Base-by-base conservation (phyloP, 495 filamentous ascomycete genomes). In the Penicillium mononematosum region DNA sequence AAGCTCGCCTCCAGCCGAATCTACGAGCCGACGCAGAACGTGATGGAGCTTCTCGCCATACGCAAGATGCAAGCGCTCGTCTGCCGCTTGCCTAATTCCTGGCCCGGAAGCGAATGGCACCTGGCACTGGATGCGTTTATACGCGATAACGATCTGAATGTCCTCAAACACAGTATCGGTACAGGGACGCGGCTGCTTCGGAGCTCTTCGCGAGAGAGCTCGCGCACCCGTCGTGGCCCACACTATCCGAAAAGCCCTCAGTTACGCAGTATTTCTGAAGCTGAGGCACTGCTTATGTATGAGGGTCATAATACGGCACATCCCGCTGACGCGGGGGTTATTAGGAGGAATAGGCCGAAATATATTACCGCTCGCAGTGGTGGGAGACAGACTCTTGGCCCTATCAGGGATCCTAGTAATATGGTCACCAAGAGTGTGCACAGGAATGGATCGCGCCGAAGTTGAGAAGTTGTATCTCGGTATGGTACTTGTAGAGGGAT, bases 61-160 rank as follows among this genome's bases (percentile, higher is more conserved):
- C 22, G 32, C 14, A 52, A 52, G 24, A 52, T 52, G 36, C 49
- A 52, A 25, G 49, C 49, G 0, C 49, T 52, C 6, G 24, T 52
- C 16, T 16, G 34, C 6, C 49, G 49, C 10, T n/a, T 52, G 2
- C 24, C 49, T 1, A 8, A 4, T 22, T 7, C 3, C 14, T 52
- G 49, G 49, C 5, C 36, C 2, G 49, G 36, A 19, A 52, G 49
- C 16, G 10, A 8, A 8, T 52, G 49, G 49, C 14, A 38, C 10
- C 24, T 52, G 12, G 36, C 32, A 1, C 49, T 52, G 14, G 49
- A 52, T 1, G 36, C 36, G 7, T 52, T 27, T 2, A 8, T 39
- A 2, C 12, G 32, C 9, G 14, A 42, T n/a, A 42, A 52, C 10
- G 16, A 39, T 4, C 17, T 52, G 14, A 2, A 1, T 8, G 2